Conservation (phyloP, 495 filamentous ascomycete species). For the Tuber indicum region DNA sequence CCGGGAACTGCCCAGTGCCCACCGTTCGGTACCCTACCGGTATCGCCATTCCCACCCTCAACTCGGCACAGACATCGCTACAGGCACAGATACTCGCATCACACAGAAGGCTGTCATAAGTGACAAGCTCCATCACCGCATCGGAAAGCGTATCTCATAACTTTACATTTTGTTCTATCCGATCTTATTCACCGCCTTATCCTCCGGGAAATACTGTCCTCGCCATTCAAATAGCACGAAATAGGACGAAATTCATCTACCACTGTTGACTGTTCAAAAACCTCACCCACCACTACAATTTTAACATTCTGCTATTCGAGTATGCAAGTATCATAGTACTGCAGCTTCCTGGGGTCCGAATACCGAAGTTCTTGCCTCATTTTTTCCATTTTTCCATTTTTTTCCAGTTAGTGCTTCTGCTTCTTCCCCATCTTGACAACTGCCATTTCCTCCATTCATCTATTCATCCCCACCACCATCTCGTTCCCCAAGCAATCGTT, state of each 20-base stretch:
- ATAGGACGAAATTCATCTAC: neutral
- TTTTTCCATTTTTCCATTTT: neutral
- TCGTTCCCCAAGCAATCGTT: neutral
- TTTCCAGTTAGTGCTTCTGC: neutral
- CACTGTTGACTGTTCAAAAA: neutral
- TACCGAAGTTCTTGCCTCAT: neutral
- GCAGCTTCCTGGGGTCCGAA: neutral
- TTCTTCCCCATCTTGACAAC: neutral
- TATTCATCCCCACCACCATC: constrained; percentile 1
- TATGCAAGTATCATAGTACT: neutral
- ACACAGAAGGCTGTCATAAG: neutral
- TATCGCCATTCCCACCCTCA: neutral
- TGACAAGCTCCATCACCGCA: neutral
- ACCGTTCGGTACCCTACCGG: neutral
- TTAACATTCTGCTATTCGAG: neutral
- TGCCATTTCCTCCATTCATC: neutral
- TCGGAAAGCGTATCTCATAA: neutral
- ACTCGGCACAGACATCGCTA: neutral
- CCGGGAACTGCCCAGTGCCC: neutral
- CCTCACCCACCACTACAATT: neutral
- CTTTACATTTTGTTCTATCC: neutral
- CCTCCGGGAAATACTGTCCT: neutral
- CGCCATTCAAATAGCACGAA: neutral
- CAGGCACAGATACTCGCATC: neutral
- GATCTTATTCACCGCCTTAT: neutral